Conservation (phyloP, 129 eudicot genomes). For the Helianthus annuus region DNA sequence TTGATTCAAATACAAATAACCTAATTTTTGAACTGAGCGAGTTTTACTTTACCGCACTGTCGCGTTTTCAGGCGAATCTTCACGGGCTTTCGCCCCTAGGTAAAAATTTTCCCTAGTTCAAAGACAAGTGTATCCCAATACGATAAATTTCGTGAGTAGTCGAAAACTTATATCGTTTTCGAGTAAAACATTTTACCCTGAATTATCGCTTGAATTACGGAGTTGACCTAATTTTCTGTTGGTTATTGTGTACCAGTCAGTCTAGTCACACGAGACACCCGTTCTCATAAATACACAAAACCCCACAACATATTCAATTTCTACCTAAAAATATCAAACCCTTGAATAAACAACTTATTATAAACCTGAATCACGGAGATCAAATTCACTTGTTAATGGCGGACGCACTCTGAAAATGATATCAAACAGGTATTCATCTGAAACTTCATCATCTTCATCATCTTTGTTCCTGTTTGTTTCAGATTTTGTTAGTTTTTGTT, state of each 20-base stretch:
- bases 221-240: slow-evolving; percentile 39
- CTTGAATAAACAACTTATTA: slow-evolving; percentile 5
- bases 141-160: too few relatives aligned
- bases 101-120: too few relatives aligned
- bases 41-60: too few relatives aligned
- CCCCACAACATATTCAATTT: slow-evolving; percentile 25
- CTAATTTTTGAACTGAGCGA: too few relatives aligned
- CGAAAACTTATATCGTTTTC: too few relatives aligned
- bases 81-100: too few relatives aligned
- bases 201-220: slow-evolving; percentile 34
- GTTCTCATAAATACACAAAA: slow-evolving; percentile 37
- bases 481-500: background rate
- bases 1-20: too few relatives aligned
- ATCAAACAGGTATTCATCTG: slow-evolving; percentile 36
- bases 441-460: background rate
- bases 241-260: slow-evolving; percentile 38
- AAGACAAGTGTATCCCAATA: too few relatives aligned
- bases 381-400: slow-evolving; percentile 43
- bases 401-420: slow-evolving; percentile 38
- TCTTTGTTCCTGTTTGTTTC: background rate
- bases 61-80: too few relatives aligned
- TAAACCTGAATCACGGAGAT: slow-evolving; percentile 33
- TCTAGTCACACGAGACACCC: slow-evolving; percentile 34
- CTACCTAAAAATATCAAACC: slow-evolving; percentile 27
- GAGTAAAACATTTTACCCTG: background rate